These are phyloP conservation scores for Emericellopsis cladophorae DNA, from an alignment of 2,329 filamentous ascomycete genomes.

Conservation along the genomic window DNA sequence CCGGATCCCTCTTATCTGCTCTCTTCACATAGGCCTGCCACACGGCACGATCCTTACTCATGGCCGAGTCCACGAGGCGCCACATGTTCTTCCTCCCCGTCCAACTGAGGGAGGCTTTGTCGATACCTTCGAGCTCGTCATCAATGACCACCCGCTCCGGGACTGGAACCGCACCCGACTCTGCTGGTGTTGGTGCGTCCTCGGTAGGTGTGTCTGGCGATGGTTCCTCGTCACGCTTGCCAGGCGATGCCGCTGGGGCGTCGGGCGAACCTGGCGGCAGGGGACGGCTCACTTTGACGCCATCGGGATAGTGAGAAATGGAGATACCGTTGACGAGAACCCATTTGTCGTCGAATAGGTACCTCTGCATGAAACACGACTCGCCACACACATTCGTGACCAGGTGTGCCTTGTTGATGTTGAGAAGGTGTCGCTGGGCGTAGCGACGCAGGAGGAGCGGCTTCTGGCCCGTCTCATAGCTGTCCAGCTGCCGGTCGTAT, in stretches of 20 bases:
- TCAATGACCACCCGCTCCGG: conserved; percentile 18
- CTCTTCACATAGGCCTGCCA: conserved; percentile 33
- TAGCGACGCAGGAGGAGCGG: conserved; percentile 28
- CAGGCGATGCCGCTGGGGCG: background rate
- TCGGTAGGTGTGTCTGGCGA: background rate
- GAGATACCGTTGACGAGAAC: conserved; percentile 33
- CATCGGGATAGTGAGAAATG: conserved; percentile 27
- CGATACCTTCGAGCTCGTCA: conserved; percentile 8
- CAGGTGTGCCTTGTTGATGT: conserved; percentile 25
- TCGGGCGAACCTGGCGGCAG: conserved; percentile 2
- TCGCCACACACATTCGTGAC: conserved; percentile 30
- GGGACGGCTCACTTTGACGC: conserved; percentile 10
- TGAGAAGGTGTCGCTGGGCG: conserved; percentile 22
- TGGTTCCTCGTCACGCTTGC: background rate
- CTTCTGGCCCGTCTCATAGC: conserved; percentile 25
- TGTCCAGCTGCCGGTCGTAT: conserved; percentile 13
- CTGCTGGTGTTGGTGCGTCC: background rate
- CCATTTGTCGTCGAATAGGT: conserved; percentile 31
- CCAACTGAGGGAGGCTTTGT: conserved; percentile 20
- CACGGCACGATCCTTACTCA: conserved; percentile 21
- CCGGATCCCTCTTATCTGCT: conserved; percentile 6
- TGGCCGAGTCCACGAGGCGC: conserved; percentile 24
- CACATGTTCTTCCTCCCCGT: conserved; percentile 23
- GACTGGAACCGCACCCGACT: conserved; percentile 3
- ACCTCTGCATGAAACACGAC: conserved; percentile 32